These are phyloP conservation scores for bread wheat (Triticum aestivum) DNA, from an alignment of 176 grass and related monocot genomes.

Conservation along the genomic window IWGSC_CS_RefSeq_v2.1 NC_057804.1:276998511-276999010, in stretches of 20 bases:
- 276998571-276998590: conserved; percentile 4
- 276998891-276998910: neutral
- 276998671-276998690: conserved; percentile 99
- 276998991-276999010: neutral
- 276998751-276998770: conserved; percentile 2
- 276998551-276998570: neutral
- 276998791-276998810: conserved; percentile 4
- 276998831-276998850: neutral
- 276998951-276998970: neutral
- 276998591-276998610: neutral
- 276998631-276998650: conserved; percentile 33
- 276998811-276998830: conserved; percentile 17
- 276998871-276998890: neutral
- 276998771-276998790: neutral
- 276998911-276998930: conserved; percentile 5
- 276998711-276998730: conserved; percentile 49
- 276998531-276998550: conserved; percentile 15
- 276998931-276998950: neutral
- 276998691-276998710: conserved; percentile 93
- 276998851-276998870: conserved; percentile 16
- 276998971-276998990: neutral
- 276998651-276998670: conserved; percentile 99
- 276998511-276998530: conserved; percentile 22
- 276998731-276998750: conserved; percentile 14
- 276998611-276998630: conserved; percentile 15